Evolutionary conservation across 2,329 filamentous ascomycete species (phyloP).

Genomic region (Colletotrichum siamense): DNA sequence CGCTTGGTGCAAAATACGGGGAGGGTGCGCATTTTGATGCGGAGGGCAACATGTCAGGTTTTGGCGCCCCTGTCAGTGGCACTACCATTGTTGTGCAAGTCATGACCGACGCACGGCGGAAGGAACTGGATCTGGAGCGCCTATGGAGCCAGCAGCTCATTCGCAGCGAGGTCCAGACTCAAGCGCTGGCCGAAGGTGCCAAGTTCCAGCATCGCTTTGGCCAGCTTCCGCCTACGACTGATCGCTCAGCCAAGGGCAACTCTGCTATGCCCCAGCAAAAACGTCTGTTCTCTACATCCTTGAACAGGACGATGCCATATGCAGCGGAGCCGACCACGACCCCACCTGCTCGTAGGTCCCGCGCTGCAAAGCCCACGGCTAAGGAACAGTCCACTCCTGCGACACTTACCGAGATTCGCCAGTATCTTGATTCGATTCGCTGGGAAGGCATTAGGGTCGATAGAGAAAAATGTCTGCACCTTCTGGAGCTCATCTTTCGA

Average conservation of each 20-base stretch:
- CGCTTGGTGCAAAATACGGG: constrained; percentile 61
- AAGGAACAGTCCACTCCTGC: background rate
- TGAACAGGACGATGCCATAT: constrained; percentile 26
- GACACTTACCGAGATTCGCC: constrained; percentile 15
- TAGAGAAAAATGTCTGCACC: constrained; percentile 36
- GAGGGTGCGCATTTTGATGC: constrained; percentile 52
- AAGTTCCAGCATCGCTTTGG: constrained; percentile 28
- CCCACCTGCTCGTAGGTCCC: background rate
- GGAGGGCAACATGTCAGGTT: constrained; percentile 73
- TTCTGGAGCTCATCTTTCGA: constrained; percentile 45
- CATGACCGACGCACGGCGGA: constrained; percentile 58
- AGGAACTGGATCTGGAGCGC: constrained; percentile 58
- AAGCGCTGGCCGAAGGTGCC: constrained; percentile 20
- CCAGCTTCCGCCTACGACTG: constrained; percentile 6
- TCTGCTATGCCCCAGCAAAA: constrained; percentile 31
- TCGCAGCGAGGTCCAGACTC: constrained; percentile 27
- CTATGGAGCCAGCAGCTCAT: constrained; percentile 54
- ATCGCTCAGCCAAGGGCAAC: background rate
- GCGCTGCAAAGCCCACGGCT: background rate
- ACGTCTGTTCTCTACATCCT: constrained; percentile 38
- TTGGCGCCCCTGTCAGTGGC: constrained; percentile 62
- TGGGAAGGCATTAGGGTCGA: constrained; percentile 40
- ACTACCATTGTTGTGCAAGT: constrained; percentile 63
- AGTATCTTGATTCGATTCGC: constrained; percentile 44
- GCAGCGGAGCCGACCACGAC: background rate